These are phyloP conservation scores for Peniophora sp. DNA, from an alignment of 1,284 basidiomycete species.

Conservation along the genomic window DNA sequence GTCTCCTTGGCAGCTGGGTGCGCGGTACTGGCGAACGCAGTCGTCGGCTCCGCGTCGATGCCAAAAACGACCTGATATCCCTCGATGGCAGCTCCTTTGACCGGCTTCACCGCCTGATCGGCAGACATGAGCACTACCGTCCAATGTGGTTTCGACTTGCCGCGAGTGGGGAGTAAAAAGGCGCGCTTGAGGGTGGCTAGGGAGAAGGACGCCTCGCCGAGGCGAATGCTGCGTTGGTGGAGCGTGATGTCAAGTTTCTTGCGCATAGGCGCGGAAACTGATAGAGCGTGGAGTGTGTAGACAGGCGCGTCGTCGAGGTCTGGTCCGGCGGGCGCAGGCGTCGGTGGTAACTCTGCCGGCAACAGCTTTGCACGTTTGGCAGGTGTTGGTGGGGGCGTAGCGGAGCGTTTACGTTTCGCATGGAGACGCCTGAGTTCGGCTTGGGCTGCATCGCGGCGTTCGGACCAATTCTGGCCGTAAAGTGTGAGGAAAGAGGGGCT, in stretches of 20 bases:
- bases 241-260: conserved; percentile 61
- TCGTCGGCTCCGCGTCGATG: conserved; percentile 42
- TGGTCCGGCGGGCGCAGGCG: not conserved
- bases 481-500: not conserved
- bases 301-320: conserved; percentile 31
- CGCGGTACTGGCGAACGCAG: conserved; percentile 32
- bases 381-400: conserved; percentile 5
- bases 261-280: conserved; percentile 57
- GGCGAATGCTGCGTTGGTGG: conserved; percentile 32
- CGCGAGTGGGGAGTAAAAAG: conserved; percentile 60
- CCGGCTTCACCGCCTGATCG: conserved; percentile 29
- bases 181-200: conserved; percentile 41
- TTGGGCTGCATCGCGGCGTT: not conserved
- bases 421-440: not conserved
- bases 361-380: conserved; percentile 8
- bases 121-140: conserved; percentile 50
- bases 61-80: conserved; percentile 55
- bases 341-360: not conserved
- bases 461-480: not conserved
- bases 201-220: conserved; percentile 38
- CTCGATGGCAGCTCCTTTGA: conserved; percentile 22
- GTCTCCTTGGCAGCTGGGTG: conserved; percentile 19
- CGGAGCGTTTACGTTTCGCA: conserved; percentile 10
- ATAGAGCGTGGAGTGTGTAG: conserved; percentile 51
- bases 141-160: conserved; percentile 60